phyloP scores from a whole-genome alignment of 1,284 basidiomycete genomes.

The Cryptococcus sp. region DNA sequence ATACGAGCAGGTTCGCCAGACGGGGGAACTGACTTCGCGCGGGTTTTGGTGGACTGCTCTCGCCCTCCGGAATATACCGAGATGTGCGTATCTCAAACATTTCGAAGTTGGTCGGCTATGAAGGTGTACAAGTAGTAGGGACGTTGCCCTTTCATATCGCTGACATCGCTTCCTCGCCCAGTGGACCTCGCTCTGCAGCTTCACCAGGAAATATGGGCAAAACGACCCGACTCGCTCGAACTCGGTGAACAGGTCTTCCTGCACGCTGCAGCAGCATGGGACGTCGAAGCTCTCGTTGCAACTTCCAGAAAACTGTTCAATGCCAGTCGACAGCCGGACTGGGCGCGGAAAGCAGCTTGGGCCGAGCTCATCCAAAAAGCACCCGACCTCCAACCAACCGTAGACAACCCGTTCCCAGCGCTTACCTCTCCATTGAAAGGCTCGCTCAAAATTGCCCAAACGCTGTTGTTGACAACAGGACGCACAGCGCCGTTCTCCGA shows the following conservation, averaged over 20 bases:
- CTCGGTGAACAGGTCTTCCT: constrained; percentile 45
- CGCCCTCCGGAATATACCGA: constrained; percentile 30
- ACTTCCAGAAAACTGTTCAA: constrained; percentile 46
- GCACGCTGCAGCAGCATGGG: constrained; percentile 29
- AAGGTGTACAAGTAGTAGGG: too few relatives aligned
- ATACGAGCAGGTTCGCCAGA: constrained; percentile 27
- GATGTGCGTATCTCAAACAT: constrained; percentile 28
- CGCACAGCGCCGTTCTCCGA: constrained; percentile 28
- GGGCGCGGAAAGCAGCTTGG: constrained; percentile 45
- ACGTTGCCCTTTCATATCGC: neutral
- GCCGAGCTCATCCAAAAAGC: constrained; percentile 33
- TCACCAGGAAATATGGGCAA: constrained; percentile 31
- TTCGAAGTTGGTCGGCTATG: too few relatives aligned
- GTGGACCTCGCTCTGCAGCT: constrained; percentile 39
- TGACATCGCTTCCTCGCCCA: constrained; percentile 12
- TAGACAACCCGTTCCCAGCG: constrained; percentile 15
- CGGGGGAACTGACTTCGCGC: constrained; percentile 30
- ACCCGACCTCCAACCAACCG: constrained; percentile 17
- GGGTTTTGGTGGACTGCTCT: constrained; percentile 30
- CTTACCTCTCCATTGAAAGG: constrained; percentile 11
- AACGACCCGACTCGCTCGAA: constrained; percentile 25
- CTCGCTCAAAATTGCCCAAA: constrained; percentile 27
- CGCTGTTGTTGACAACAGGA: constrained; percentile 30
- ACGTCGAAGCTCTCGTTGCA: constrained; percentile 30
- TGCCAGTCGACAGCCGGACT: constrained; percentile 29